Conservation (phyloP, 192 early-diverging fungal species). For the Coemansia sp. region DNA sequence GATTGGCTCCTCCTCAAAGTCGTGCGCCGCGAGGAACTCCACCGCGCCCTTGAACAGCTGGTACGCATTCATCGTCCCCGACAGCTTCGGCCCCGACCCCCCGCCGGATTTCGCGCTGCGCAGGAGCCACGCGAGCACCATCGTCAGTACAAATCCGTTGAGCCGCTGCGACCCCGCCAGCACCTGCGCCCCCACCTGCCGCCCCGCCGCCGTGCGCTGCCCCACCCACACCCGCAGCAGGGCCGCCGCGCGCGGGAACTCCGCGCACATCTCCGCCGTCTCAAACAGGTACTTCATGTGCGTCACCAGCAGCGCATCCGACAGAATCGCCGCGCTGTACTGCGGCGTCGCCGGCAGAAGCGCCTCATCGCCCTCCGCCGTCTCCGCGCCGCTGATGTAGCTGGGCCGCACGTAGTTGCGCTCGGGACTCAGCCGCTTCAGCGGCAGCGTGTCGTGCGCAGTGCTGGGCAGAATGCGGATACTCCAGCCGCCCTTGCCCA, state of each 20-base stretch:
- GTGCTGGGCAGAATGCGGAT: conserved; percentile 85
- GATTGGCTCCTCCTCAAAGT: conserved; percentile 32
- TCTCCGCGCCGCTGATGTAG: conserved; percentile 13
- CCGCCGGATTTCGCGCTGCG: conserved; percentile 38
- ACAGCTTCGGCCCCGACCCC: conserved; percentile 61
- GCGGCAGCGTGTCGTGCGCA: conserved; percentile 61
- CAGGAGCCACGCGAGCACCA: conserved; percentile 88
- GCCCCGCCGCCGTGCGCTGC: conserved; percentile 62
- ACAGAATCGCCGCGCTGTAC: conserved; percentile 83
- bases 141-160: conserved; percentile 77
- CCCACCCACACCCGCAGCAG: conserved; percentile 84
- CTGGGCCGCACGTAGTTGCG: conserved; percentile 79
- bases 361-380: conserved; percentile 6
- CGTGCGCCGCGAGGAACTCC: conserved; percentile 68
- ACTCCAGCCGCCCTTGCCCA: conserved; percentile 17
- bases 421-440: conserved; percentile 70
- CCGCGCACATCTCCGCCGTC: conserved; percentile 67
- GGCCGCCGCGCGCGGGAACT: conserved; percentile 78
- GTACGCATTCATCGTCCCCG: conserved; percentile 74
- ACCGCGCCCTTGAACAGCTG: conserved; percentile 85
- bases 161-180: conserved; percentile 42
- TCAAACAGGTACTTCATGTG: conserved; percentile 80
- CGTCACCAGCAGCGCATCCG: conserved; percentile 70
- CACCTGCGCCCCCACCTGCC: conserved; percentile 12
- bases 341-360: conserved; percentile 70